Conservation (phyloP, 2,329 filamentous ascomycete species). For the Fusarium sp. region DNA sequence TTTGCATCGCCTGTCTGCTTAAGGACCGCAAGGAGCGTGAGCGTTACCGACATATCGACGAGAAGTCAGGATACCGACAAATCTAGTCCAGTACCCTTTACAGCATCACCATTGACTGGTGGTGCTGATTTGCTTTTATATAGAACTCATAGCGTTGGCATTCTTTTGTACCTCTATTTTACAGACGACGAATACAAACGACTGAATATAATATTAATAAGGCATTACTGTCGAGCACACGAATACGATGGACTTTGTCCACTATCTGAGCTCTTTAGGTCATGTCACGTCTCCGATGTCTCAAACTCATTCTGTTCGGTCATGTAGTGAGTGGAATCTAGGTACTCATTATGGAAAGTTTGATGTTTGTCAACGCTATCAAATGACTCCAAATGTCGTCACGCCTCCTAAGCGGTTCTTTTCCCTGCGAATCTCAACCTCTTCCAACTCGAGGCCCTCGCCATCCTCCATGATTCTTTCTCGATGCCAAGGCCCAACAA, state of each 20-base stretch:
- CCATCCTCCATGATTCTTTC: constrained; percentile 68
- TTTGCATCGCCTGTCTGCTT: constrained; percentile 79
- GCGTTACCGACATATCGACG: constrained; percentile 83
- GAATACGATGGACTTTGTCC: background rate
- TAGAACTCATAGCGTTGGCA: constrained; percentile 12
- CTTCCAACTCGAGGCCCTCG: constrained; percentile 53
- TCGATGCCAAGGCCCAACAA: constrained; percentile 90
- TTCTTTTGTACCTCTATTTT: constrained; percentile 22
- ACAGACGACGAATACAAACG: constrained; percentile 32
- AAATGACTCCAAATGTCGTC: constrained; percentile 44
- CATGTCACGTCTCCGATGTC: background rate
- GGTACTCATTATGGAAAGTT: constrained; percentile 9
- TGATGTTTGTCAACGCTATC: constrained; percentile 22
- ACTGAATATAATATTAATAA: constrained; percentile 31
- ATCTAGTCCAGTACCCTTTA: constrained; percentile 52
- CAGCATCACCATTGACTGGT: constrained; percentile 21
- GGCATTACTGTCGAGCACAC: constrained; percentile 15
- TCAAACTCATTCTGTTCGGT: constrained; percentile 4
- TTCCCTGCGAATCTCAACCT: constrained; percentile 51
- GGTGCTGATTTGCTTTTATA: constrained; percentile 2
- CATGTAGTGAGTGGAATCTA: constrained; percentile 2
- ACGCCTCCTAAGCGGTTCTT: constrained; percentile 46
- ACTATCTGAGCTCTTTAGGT: background rate
- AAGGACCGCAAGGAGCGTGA: constrained; percentile 85
- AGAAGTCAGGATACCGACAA: constrained; percentile 73